These are phyloP conservation scores for Chlorella sp. DNA, from an alignment of 139 green algal species.

Conservation along the genomic window DNA sequence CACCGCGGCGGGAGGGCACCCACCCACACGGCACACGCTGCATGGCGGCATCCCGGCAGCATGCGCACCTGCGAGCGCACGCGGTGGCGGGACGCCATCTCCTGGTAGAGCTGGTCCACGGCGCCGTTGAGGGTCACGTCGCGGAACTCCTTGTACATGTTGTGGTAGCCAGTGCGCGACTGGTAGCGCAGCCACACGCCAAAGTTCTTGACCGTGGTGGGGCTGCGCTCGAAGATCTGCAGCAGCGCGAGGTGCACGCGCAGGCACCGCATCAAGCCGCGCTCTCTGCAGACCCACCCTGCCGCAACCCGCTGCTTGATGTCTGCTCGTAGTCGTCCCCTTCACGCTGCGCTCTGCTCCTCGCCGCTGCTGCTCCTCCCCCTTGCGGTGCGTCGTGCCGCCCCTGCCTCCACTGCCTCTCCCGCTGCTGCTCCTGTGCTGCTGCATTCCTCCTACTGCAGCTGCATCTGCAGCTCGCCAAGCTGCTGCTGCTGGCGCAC, in stretches of 20 bases:
- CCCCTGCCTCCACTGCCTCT: too few relatives aligned
- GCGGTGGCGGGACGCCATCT: constrained; percentile 96
- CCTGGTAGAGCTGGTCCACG: constrained; percentile 92
- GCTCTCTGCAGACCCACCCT: neutral
- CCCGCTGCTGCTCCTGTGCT: too few relatives aligned
- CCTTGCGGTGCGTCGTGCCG: too few relatives aligned
- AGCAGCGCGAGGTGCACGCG: neutral
- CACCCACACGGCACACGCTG: neutral
- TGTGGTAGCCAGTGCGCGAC: constrained; percentile 92
- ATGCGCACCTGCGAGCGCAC: constrained; percentile 73
- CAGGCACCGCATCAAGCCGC: neutral
- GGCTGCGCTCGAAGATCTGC: constrained; percentile 94
- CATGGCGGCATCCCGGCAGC: too few relatives aligned
- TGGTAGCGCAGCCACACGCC: constrained; percentile 98
- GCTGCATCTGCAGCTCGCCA: too few relatives aligned
- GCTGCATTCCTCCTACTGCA: too few relatives aligned
- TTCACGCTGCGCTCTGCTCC: too few relatives aligned
- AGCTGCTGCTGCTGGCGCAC: too few relatives aligned
- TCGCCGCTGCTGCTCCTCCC: too few relatives aligned
- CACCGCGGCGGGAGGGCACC: neutral
- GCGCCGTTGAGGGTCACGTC: constrained; percentile 97
- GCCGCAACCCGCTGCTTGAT: too few relatives aligned
- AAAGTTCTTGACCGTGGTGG: constrained; percentile 98
- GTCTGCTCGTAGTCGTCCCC: too few relatives aligned
- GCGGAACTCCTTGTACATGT: constrained; percentile 99